Base-by-base conservation (phyloP, 202 grass and related monocot genomes). In the Zoysia matrella region DNA sequence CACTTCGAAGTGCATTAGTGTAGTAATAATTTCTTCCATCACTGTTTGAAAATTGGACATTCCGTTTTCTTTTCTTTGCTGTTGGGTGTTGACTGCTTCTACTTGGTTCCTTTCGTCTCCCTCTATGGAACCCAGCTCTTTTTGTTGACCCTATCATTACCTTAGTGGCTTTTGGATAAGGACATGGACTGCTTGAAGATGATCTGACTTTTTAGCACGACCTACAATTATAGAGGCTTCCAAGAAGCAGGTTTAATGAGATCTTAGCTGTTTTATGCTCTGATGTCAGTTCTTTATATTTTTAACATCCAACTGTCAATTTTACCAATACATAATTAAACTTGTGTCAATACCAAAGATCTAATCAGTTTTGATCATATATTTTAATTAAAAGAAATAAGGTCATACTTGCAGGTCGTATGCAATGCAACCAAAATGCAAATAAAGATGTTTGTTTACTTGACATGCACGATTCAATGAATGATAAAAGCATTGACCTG, bases 401-500 rank as follows among this genome's bases (percentile, higher is more conserved):
- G 69, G 86, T 83, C 52, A 73, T 88, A 77, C 65, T 48, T 86
- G 14, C 36, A 85, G 60, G 64, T 80, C 62, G 62, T 76, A 55
- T 77, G 87, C 7, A 47, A 78, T 61, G 72, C 40, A 74, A 41
- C 9, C n/a, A 63, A 69, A 62, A 66, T 18, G 55, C 39, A 47
- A 77, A 71, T 15, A 75, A 70, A 70, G 0, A 65, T 80, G 61
- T 64, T 79, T 73, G 58, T 79, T 44, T 73, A 51, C 18, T 68
- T 70, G 74, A 77, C 75, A 85, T 83, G 60, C 63, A 78, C 22
- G 81, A 78, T 84, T 75, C 62, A 88, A 68, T 78, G 76, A 61
- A 67, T 90, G 85, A 92, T 86, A 74, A 75, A 84, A 84, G 72
- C 79, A 88, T 86, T 95, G 82, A 90, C 87, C 46, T 84, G 56